Evolutionary conservation across 2,329 filamentous ascomycete species (phyloP), one percentile per base, ranked within the genome.

Genomic region (Didymellaceae sp.): DNA sequence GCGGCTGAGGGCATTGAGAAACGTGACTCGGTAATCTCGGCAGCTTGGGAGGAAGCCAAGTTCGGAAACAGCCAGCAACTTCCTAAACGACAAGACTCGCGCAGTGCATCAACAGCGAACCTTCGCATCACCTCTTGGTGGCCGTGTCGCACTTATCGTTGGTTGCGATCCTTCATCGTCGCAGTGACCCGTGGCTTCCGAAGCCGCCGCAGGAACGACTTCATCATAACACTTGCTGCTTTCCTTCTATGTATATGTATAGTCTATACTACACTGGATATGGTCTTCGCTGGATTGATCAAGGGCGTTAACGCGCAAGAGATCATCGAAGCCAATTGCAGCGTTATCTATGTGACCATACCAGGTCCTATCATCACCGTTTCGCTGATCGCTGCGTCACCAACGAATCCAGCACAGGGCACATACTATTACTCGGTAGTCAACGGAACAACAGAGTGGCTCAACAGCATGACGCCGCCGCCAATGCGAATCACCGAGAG

Each of bases 341-440:
- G 65, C 31, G 39, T 70, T 28, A 62, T 68, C 45, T 71, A 70
- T 33, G 63, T 71, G 24, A 71, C 67, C 6, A 49, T 71, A 7
- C 67, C 68, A 4, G 68, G 66, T 2, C 50, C 50, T 0, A 63
- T 71, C 41, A 63, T 70, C n/a, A 70, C 67, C 3, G 59, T 71
- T 2, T 70, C 68, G 5, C 60, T 71, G 6, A 61, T 71, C 20
- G 61, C 49, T 7, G 55, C 58, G 7, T 61, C 55, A 1, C 57
- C 64, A 4, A 57, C 57, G 2, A 58, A 68, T 39, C 58, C 65
- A 26, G 62, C 58, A 14, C 55, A 54, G 18, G 67, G 63, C 2
- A 69, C 67, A 9, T 72, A 69, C 61, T 71, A 65, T 53, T 73
- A 65, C 33, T 68, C 66, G 7, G 61, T 72, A 0, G 49, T 69